Evolutionary conservation across 1,284 basidiomycete species (phyloP).

Genomic region (Puccinia triticina): DNA sequence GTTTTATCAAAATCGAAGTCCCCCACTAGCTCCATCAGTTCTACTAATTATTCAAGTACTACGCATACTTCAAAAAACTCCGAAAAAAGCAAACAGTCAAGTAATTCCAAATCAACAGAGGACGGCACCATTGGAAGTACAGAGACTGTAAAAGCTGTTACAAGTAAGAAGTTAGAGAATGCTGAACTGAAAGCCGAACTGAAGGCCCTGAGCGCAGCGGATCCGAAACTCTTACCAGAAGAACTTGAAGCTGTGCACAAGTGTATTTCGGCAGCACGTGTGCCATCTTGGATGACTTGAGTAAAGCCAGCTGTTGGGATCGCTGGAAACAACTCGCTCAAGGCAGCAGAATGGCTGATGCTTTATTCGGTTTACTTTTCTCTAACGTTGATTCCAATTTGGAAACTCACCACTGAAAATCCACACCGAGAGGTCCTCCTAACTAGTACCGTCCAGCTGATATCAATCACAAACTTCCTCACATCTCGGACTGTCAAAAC

Average conservation of each 20-base stretch:
- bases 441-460: not conserved
- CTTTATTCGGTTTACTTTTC: constrained; percentile 13
- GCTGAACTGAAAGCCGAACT: not conserved
- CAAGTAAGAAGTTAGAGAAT: too few species aligned
- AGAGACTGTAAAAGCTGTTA: not conserved
- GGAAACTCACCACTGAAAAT: not conserved
- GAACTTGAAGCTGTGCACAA: constrained; percentile 6
- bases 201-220: not conserved
- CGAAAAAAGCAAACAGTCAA: too few species aligned
- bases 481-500: constrained; percentile 14
- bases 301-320: not conserved
- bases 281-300: constrained; percentile 10
- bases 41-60: not conserved
- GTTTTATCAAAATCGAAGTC: not conserved
- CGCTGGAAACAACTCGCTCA: not conserved
- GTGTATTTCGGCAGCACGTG: not conserved
- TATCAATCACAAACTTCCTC: constrained; percentile 7
- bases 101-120: too few species aligned
- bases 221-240: not conserved
- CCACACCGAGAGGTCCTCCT: not conserved
- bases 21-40: not conserved
- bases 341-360: constrained; percentile 25
- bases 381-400: not conserved
- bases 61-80: not conserved
- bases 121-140: constrained; percentile 10